Base-by-base conservation (phyloP, 78 protist species). In the Acrasis kona region DNA sequence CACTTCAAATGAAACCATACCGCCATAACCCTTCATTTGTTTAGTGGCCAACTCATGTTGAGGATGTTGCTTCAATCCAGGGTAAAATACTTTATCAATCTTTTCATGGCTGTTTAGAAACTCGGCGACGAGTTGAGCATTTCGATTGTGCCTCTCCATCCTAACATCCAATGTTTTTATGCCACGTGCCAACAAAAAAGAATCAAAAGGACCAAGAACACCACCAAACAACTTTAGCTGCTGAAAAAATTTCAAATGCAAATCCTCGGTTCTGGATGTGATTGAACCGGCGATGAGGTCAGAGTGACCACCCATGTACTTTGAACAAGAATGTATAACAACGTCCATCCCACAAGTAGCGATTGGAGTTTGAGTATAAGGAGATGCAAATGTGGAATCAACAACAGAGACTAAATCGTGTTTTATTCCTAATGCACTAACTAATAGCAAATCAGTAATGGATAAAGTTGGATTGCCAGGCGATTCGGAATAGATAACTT, bases 11-110 rank as follows among this genome's bases (percentile, higher is more conserved):
- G 58, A 72, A 38, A 85, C 79, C 42, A 80, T 81, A 58, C 79
- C 76, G 58, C 12, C 39, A 30, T 36, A 32, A 38, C 41, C 30
- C 50, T 35, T 6, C 19, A 6, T 12, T 67, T 61, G 79, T 39
- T 29, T 27, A 39, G 0, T 35, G 10, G 42, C 57, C 5, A 85
- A 36, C 76, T 7, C 79, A 39, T 86, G 3, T 30, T 31, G 57
- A 10, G 87, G 84, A 36, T 39, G 74, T 31, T 76, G 34, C 50
- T 3, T 31, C 28, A 78, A 82, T 30, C 92, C 92, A 9, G 96
- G 96, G 69, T 90, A 89, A 70, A 69, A 38, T 31, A 95, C 95
- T 12, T 65, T 36, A n/a, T 86, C 89, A 28, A 95, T 91, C 32
- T 30, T 2, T 34, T 72, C 78, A 64, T 65, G 61, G 58, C 37